Percentiles rank a stretch among this genome's conserved stretches.
phyloP scores from a whole-genome alignment of 768 basidiomycete genomes.

The Leccinum uliginosum region DNA sequence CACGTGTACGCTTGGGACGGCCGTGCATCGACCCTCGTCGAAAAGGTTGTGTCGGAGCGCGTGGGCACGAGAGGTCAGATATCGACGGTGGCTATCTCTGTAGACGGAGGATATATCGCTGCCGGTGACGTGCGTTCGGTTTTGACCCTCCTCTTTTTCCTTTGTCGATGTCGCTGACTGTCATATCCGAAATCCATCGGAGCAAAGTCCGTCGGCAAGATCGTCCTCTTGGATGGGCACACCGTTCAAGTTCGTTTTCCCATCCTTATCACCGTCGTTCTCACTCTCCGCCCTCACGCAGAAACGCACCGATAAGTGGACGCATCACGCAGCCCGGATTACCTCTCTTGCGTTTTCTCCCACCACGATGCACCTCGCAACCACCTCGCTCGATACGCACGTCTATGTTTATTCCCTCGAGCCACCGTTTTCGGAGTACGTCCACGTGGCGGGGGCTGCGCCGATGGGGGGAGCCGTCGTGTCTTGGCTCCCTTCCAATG shows the following conservation, averaged over 20 bases:
- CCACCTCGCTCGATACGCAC: constrained; percentile 90
- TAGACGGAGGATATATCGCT: constrained; percentile 70
- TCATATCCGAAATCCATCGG: background rate
- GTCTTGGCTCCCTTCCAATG: constrained; percentile 51
- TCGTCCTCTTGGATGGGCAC: constrained; percentile 70
- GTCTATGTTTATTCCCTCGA: constrained; percentile 83
- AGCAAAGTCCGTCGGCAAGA: constrained; percentile 70
- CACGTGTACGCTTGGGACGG: constrained; percentile 72
- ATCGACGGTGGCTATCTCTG: constrained; percentile 74
- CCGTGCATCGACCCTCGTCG: constrained; percentile 44
- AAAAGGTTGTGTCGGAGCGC: constrained; percentile 54
- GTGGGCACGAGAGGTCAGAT: constrained; percentile 57
- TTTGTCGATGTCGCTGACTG: background rate
- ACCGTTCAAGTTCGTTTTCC: constrained; percentile 44
- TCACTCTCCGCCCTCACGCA: constrained; percentile 20
- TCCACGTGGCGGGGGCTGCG: constrained; percentile 81
- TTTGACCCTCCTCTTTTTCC: background rate
- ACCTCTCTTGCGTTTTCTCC: constrained; percentile 49
- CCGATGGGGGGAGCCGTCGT: constrained; percentile 83
- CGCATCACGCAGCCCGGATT: constrained; percentile 80
- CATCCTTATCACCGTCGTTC: background rate
- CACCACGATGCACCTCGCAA: constrained; percentile 61
- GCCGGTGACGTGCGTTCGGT: constrained; percentile 74
- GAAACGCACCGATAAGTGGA: constrained; percentile 76
- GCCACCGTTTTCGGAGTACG: constrained; percentile 59